Evolutionary conservation across 768 basidiomycete species (phyloP), one percentile per base, ranked within the genome.

Genomic region (Paxillus rubicundulus): DNA sequence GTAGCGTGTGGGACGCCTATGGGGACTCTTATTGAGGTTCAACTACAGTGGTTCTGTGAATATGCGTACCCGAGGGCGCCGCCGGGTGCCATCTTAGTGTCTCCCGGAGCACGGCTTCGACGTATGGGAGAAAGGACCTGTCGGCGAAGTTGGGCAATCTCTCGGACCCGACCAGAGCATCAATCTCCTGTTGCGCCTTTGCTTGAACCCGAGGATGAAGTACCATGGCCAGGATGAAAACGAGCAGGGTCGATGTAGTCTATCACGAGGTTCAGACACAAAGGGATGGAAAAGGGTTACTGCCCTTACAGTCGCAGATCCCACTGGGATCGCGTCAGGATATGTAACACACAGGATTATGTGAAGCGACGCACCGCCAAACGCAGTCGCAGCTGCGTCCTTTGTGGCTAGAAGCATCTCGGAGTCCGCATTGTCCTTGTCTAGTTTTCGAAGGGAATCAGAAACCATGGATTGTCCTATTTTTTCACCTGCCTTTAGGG

Each of bases 1-100:
- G 56, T 46, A 18, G 59, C 46, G 45, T 73, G 72, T 4, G 68
- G 60, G 2, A 67, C 56, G 5, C 72, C 72, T 61, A 57, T 1
- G 30, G n/a, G 14, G 30, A 9, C 10, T 14, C 24, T 2, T 18
- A 34, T 5, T 53, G 24, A 32, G 28, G n/a, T 8, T 50, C 43
- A 7, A 1, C 18, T 6, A 36, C 44, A 44, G 21, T 16, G 17
- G 24, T 20, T 28, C 9, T 2, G 20, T 7, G 28, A 20, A 32
- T 16, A 8, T 43, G 17, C 5, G 46, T 41, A 67, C 61, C 61
- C 13, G 67, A 55, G 3, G 67, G 66, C 0, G 52, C 48, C n/a
- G 58, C 52, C 45, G 59, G 67, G 47, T 50, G 53, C 61, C 65
- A 67, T 52, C 64, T 47, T 34, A 69, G 50, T 17, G 59, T 42